phyloP scores from a whole-genome alignment of 768 basidiomycete species.

The Tricholoma saponaceum region DNA sequence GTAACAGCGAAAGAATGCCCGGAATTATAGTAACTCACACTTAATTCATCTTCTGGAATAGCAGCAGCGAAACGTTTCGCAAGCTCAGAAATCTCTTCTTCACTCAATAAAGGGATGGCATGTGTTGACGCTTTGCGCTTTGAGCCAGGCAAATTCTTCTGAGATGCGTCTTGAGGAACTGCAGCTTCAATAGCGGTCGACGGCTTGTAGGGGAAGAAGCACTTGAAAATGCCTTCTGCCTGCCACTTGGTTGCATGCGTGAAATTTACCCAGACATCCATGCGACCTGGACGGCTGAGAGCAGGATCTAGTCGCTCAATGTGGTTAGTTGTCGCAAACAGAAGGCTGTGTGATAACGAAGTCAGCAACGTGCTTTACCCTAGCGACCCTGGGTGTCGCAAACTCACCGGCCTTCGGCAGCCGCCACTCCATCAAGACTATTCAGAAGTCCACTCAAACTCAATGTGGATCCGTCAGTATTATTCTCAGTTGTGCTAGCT shows the following conservation, averaged over 20 bases:
- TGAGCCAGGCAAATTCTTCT: constrained; percentile 62
- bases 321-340: constrained; percentile 93
- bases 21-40: constrained; percentile 42
- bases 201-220: constrained; percentile 80
- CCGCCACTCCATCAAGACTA: constrained; percentile 82
- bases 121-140: constrained; percentile 59
- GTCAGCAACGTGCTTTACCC: constrained; percentile 3
- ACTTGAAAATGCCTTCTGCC: constrained; percentile 90
- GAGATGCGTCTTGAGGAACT: constrained; percentile 44
- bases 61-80: constrained; percentile 80
- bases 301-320: constrained; percentile 91
- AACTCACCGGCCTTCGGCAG: constrained; percentile 79
- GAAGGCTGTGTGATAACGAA: constrained; percentile 42
- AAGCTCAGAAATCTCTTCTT: constrained; percentile 70
- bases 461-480: constrained; percentile 74
- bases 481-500: constrained; percentile 36
- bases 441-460: constrained; percentile 84
- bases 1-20: not conserved
- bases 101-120: constrained; percentile 64
- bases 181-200: constrained; percentile 16
- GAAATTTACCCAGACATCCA: constrained; percentile 93
- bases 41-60: constrained; percentile 85
- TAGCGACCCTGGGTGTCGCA: constrained; percentile 2
- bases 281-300: constrained; percentile 81
- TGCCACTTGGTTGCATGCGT: constrained; percentile 91